Base-by-base conservation (phyloP, 768 basidiomycete species). In the Russula sp. region DNA sequence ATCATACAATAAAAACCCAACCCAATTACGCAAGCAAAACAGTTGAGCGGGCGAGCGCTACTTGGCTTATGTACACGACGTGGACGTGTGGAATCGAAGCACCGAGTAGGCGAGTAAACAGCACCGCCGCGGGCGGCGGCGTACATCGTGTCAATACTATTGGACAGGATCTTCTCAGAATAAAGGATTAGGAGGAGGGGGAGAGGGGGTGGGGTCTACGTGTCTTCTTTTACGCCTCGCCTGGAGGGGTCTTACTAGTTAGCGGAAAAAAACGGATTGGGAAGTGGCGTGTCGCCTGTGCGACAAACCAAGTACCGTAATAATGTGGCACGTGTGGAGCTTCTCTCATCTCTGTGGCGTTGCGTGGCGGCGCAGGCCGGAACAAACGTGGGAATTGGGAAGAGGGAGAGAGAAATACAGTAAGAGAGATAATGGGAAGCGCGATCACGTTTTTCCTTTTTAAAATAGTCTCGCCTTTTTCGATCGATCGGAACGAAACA, bases 61-160 rank as follows among this genome's bases (percentile, higher is more conserved):
- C n/a, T 40, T 49, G 61, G 27, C 50, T 57, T 50, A 57, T 57
- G 56, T 57, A 57, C 55, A 42, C 20, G 62, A 35, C 51, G 20
- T 39, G 11, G 55, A 57, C 56, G 62, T 63, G 44, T 5, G 27
- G 44, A 63, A 63, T 63, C 44, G 62, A 63, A 63, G 62, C 61
- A 44, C 10, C 10, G 44, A 54, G 39, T 53, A 58, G 42, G 42
- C 51, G 62, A 59, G 34, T 27, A 37, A 53, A 53, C 45, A 53
- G 47, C 45, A 54, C 62, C 57, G 45, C 57, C 44, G 50, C 45
- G 48, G 54, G 14, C 20, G 4, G 8, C 44, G 9, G 18, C 45
- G n/a, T 45, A 45, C 16, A 7, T 37, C 8, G 35, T 40, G 39
- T 40, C 39, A 11, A 40, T 40, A 27, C 27, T 27, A 27, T 27